phyloP scores from a whole-genome alignment of 2,329 filamentous ascomycete genomes.

The Stagonosporopsis tanaceti region DNA sequence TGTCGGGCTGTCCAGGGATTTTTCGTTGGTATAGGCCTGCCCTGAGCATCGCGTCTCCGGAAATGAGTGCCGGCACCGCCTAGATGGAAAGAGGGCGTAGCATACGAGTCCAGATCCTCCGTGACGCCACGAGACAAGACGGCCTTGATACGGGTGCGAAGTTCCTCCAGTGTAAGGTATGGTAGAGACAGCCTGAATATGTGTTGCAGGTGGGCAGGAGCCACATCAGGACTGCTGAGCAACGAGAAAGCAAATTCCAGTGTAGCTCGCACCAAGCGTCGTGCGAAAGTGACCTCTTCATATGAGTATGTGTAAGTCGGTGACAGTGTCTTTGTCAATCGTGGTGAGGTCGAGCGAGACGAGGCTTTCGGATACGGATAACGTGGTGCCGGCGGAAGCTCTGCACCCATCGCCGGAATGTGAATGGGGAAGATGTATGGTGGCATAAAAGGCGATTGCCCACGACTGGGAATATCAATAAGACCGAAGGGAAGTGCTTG shows the following conservation, averaged over 20 bases:
- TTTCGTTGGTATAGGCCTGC: constrained; percentile 44
- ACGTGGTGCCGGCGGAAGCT: constrained; percentile 8
- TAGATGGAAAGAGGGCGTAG: constrained; percentile 69
- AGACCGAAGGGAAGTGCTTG: constrained; percentile 43
- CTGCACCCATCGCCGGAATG: constrained; percentile 34
- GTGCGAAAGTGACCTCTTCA: constrained; percentile 72
- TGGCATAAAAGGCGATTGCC: constrained; percentile 24
- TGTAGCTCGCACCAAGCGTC: constrained; percentile 72
- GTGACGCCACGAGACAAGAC: constrained; percentile 50
- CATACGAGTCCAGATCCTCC: constrained; percentile 66
- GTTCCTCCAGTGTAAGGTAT: constrained; percentile 57
- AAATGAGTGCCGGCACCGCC: constrained; percentile 75
- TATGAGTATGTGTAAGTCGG: constrained; percentile 65
- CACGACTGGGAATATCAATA: constrained; percentile 34
- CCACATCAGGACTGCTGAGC: constrained; percentile 56
- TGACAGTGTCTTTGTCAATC: constrained; percentile 29
- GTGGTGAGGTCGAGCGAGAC: constrained; percentile 28
- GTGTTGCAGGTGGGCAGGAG: constrained; percentile 48
- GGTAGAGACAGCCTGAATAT: constrained; percentile 75
- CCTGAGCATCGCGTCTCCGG: constrained; percentile 49
- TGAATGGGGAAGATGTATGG: constrained; percentile 33
- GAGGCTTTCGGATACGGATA: not conserved
- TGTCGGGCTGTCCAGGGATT: constrained; percentile 45
- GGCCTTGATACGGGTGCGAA: constrained; percentile 51
- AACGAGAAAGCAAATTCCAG: constrained; percentile 70